Evolutionary conservation across 192 early-diverging fungal genomes (phyloP).

Genomic region (Gigaspora rosea): DNA sequence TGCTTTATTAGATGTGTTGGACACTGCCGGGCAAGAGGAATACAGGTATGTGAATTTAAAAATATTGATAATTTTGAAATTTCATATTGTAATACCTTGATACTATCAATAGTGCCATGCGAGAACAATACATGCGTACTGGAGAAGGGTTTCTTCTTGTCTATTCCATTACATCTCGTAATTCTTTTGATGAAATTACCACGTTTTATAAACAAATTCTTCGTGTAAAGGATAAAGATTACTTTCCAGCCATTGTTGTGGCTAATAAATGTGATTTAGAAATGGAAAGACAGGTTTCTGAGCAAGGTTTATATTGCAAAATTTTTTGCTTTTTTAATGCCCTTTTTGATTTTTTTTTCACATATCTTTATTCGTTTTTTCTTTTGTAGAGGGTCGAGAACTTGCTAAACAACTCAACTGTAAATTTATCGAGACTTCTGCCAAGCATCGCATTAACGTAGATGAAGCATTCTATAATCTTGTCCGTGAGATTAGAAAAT

Average conservation of each 20-base stretch:
- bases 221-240: conserved; percentile 91
- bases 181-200: conserved; percentile 89
- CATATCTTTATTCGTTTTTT: neutral
- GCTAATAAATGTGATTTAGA: conserved; percentile 94
- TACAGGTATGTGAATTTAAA: conserved; percentile 73
- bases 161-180: conserved; percentile 89
- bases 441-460: conserved; percentile 86
- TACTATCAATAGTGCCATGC: conserved; percentile 63
- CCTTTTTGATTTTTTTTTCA: neutral
- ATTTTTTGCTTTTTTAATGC: neutral
- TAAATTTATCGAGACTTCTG: conserved; percentile 86
- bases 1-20: conserved; percentile 89
- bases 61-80: neutral
- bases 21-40: conserved; percentile 90
- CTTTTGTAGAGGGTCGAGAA: conserved; percentile 72
- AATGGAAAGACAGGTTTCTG: conserved; percentile 79
- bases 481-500: conserved; percentile 82
- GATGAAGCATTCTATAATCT: conserved; percentile 89
- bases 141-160: conserved; percentile 95
- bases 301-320: conserved; percentile 46
- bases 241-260: conserved; percentile 87
- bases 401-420: conserved; percentile 75
- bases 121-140: conserved; percentile 96
- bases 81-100: conserved; percentile 22
- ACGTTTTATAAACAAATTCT: conserved; percentile 91